Base-by-base conservation (phyloP, 2,329 filamentous ascomycete genomes). In the Aspergillus awamori region DNA sequence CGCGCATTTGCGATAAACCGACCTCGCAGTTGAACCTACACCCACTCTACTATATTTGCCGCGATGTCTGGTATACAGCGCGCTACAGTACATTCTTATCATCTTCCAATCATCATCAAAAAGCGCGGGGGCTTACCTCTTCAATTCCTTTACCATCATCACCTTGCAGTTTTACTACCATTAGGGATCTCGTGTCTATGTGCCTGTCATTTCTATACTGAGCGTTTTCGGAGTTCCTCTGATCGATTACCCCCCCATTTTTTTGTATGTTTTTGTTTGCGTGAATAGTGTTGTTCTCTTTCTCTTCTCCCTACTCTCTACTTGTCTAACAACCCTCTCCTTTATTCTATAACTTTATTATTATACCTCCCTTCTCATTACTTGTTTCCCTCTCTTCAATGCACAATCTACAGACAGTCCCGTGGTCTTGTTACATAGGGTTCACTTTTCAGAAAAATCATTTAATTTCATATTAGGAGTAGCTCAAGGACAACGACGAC, bases 121-220 rank as follows among this genome's bases (percentile, higher is more conserved):
- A 45, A 22, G 41, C 41, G 8, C 15, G 41, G 41, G 4, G 33
- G 13, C 33, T 36, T 15, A 36, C 11, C 33, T 15, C 33, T 30
- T 30, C 28, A n/a, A 17, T 54, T 33, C 22, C 53, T 56, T 30
- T 52, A 52, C 47, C 47, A 26, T 45, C 17, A 22, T 8, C 28
- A 43, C 43, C 30, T 55, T 58, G 6, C 39, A 36, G 33, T 36
- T 11, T 45, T 26, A n/a, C 24, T 49, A 10, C n/a, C 2, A 13
- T 13, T 49, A 26, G 47, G 26, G 47, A 49, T 20, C 28, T 33
- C 17, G 47, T 49, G 26, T 28, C 6, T 28, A 2, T 59, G 39
- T 49, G 58, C 57, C 53, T 64, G 60, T 57, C 58, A 60, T 64
- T 60, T 58, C 26, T 33, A 56, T 52, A 59, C 45, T 60, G 62